Evolutionary conservation across 306 rosid species (phyloP).

Genomic region (Glycine tomentella): DNA sequence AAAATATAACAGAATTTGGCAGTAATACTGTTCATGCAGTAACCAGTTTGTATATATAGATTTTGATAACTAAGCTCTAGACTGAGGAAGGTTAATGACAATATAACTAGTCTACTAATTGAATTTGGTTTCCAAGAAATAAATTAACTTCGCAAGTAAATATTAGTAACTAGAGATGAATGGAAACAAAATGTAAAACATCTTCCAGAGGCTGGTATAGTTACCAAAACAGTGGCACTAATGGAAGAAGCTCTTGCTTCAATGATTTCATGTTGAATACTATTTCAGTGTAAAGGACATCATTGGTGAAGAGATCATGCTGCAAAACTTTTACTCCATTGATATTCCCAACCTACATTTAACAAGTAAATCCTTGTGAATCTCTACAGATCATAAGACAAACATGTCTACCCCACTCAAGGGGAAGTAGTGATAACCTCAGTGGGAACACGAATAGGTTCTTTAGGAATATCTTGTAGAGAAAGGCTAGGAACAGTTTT

Average conservation of each 20-base stretch:
- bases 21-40: not conserved
- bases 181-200: conserved; percentile 37
- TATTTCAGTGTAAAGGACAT: conserved; percentile 88
- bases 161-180: conserved; percentile 28
- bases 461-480: conserved; percentile 91
- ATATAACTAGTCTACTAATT: not conserved
- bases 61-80: conserved; percentile 25
- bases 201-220: conserved; percentile 42
- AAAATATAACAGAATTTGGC: not conserved
- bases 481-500: conserved; percentile 94
- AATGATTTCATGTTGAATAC: conserved; percentile 86
- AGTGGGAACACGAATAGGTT: conserved; percentile 77
- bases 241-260: conserved; percentile 91
- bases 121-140: not conserved
- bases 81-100: conserved; percentile 24
- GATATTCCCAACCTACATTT: conserved; percentile 77
- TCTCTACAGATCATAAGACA: conserved; percentile 38
- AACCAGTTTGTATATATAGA: not conserved
- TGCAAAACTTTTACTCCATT: conserved; percentile 84
- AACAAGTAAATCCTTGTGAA: conserved; percentile 41
- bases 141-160: conserved; percentile 1
- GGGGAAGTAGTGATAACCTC: conserved; percentile 63
- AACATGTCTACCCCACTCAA: conserved; percentile 26
- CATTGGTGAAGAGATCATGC: conserved; percentile 98
- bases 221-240: conserved; percentile 95